Percentiles rank a stretch among this genome's conserved stretches.
phyloP scores from a whole-genome alignment of 257 asterid genomes.

The Rhazya stricta region DNA sequence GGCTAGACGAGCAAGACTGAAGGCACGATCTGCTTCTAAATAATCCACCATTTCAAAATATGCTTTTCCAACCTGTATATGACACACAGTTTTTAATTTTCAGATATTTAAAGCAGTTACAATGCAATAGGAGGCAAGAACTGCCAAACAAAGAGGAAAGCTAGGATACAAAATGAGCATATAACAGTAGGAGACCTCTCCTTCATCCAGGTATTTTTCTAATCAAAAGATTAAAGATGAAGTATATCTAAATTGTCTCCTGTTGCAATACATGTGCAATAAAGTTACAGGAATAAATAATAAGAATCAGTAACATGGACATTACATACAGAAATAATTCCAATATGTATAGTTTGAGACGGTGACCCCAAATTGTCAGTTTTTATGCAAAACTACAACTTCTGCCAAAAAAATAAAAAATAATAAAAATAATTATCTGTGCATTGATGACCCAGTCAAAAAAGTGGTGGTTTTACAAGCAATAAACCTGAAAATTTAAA shows the following conservation, averaged over 20 bases:
- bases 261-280: neutral
- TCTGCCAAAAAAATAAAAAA: neutral
- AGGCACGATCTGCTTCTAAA: conserved; percentile 90
- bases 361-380: neutral
- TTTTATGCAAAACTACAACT: neutral
- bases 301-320: neutral
- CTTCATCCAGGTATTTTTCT: neutral
- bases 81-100: neutral
- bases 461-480: no score
- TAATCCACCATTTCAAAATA: conserved; percentile 89
- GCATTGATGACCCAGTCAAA: no score
- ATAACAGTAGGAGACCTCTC: neutral
- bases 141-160: neutral
- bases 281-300: neutral
- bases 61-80: conserved; percentile 80
- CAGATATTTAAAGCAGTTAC: neutral
- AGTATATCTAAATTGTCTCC: neutral
- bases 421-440: no score
- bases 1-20: conserved; percentile 76
- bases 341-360: neutral
- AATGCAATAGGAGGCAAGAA: neutral
- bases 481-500: no score
- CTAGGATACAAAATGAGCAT: neutral
- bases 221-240: neutral
- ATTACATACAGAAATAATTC: neutral